phyloP scores from a whole-genome alignment of 2,329 filamentous ascomycete species.

The Raffaelea albimanens region DNA sequence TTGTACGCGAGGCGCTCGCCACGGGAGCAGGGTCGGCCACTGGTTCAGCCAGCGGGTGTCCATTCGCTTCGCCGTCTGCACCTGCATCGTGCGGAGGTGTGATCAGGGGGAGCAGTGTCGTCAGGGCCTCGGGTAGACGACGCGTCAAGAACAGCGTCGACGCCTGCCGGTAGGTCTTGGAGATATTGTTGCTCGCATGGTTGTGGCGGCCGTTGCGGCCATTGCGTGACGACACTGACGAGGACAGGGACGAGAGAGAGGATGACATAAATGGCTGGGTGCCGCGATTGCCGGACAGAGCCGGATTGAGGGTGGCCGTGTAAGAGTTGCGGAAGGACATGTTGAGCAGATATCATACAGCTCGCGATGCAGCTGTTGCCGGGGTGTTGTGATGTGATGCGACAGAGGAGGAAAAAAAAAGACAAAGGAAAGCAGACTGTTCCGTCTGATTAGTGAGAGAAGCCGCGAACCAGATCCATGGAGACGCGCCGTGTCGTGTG shows the following conservation, averaged over 20 bases:
- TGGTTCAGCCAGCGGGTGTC: slow-evolving; percentile 17
- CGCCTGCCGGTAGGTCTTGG: slow-evolving; percentile 88
- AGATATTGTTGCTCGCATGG: slow-evolving; percentile 46
- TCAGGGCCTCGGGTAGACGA: slow-evolving; percentile 79
- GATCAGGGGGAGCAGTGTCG: slow-evolving; percentile 76
- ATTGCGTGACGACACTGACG: slow-evolving; percentile 53
- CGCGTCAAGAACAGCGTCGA: slow-evolving; percentile 92
- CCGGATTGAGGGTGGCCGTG: slow-evolving; percentile 35
- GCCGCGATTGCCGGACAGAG: slow-evolving; percentile 31
- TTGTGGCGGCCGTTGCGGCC: slow-evolving; percentile 19
- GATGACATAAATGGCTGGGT: slow-evolving; percentile 36
- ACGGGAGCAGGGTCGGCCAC: slow-evolving; percentile 57
- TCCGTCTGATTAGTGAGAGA: not conserved
- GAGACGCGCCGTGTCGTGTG: slow-evolving; percentile 2
- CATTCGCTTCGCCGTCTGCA: not conserved
- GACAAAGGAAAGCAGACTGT: not conserved
- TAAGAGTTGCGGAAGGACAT: slow-evolving; percentile 37
- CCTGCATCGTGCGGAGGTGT: slow-evolving; percentile 36
- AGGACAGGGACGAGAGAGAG: slow-evolving; percentile 46
- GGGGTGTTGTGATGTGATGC: not conserved
- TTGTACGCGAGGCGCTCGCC: slow-evolving; percentile 68
- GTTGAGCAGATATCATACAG: slow-evolving; percentile 8
- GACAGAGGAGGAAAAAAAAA: not conserved
- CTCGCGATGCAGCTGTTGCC: too few relatives aligned
- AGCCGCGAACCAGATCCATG: not conserved